These are phyloP conservation scores for Cydonia oblonga DNA, from an alignment of 331 rosid genomes.

Conservation along the genomic window DNA sequence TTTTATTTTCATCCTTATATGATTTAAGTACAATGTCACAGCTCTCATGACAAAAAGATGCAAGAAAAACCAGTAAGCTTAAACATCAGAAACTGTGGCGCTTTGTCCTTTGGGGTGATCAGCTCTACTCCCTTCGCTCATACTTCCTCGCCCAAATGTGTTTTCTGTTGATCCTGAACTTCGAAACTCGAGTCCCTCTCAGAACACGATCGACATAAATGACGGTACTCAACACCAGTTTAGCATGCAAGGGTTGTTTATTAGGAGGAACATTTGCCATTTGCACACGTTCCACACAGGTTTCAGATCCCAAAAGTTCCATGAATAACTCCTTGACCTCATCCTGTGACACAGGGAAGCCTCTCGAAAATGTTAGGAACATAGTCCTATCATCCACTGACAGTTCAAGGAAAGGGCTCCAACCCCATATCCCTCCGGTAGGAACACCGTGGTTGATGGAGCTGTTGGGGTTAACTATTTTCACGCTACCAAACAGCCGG, in stretches of 20 bases:
- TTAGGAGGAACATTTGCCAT: conserved; percentile 25
- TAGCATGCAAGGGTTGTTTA: conserved; percentile 46
- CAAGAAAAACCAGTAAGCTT: not conserved
- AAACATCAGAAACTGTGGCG: not conserved
- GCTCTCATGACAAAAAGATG: not conserved
- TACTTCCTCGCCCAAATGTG: conserved; percentile 71
- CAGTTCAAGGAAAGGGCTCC: conserved; percentile 4
- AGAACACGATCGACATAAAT: conserved; percentile 31
- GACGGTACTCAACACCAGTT: conserved; percentile 31
- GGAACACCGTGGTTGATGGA: not conserved
- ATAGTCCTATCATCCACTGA: conserved; percentile 38
- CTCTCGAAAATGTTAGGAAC: conserved; percentile 61
- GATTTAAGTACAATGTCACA: not conserved
- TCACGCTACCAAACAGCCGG: conserved; percentile 34
- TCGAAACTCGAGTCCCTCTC: conserved; percentile 26
- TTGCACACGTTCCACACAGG: conserved; percentile 25
- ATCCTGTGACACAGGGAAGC: conserved; percentile 34
- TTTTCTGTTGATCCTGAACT: conserved; percentile 38
- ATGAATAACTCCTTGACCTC: conserved; percentile 34
- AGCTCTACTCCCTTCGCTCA: conserved; percentile 29
- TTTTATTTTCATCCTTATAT: not conserved
- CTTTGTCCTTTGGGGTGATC: not conserved
- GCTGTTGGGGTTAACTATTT: not conserved
- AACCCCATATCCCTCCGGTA: conserved; percentile 20
- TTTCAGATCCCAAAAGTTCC: conserved; percentile 9